Evolutionary conservation across 129 eudicot species (phyloP), one percentile per base, ranked within the genome.

Genomic region (Arctium lappa): DNA sequence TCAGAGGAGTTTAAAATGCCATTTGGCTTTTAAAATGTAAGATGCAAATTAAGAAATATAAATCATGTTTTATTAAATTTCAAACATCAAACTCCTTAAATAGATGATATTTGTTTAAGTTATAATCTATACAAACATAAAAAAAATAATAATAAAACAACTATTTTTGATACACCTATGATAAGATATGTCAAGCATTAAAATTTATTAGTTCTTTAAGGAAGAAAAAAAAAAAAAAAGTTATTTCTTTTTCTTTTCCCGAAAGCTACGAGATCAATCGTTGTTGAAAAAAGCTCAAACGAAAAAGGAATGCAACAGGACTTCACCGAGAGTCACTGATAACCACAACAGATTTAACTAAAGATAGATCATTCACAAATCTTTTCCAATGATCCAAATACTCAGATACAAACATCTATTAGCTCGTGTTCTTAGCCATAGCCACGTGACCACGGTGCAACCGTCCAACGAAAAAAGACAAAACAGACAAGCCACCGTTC

Each of bases 401-500:
- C 3, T 60, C 68, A 16, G 29, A 60, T 60, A 60, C 68, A 60
- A 60, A 60, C 68, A 60, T 60, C 68, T 15, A 56, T 56, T 56
- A 56, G 65, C 27, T 60, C 29, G 29, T 60, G 68, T 60, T 60
- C 68, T 60, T 60, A 60, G 29, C 68, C 68, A 60, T n/a, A 10
- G 31, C 40, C 40, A 66, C 75, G 1, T 11, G 50, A 69, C 33
- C 36, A 44, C 31, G 69, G 74, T 82, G 60, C 81, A 50, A 77
- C 6, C 34, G 62, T 83, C 81, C 77, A 37, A 50, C 44, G 70
- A 72, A 27, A 66, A 44, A 66, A 68, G 77, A 69, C 85, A 18
- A 82, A 65, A 62, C 46, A 46, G 71, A 46, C 71, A 22, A 68
- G 53, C 16, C 79, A 75, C 69, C 69, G 39, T 65, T 74, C 69